Percentiles rank a stretch among this genome's conserved stretches.
Evolutionary conservation across 1,284 basidiomycete genomes (phyloP).

Genomic region (Sanguinoderma infundibulare): DNA sequence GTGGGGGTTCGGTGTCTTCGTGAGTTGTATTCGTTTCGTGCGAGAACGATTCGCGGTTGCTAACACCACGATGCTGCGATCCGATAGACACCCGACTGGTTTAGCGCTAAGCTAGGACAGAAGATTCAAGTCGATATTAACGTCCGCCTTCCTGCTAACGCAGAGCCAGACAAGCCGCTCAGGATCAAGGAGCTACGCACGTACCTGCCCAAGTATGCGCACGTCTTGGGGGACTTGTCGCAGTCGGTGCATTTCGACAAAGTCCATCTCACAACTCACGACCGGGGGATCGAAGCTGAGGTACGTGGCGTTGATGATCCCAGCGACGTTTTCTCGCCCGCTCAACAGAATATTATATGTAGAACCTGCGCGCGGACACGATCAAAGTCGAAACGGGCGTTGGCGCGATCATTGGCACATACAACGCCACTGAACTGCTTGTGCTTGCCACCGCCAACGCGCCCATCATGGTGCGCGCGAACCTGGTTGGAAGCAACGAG

Average conservation of each 20-base stretch:
- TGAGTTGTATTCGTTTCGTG: slow-evolving; percentile 11
- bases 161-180: slow-evolving; percentile 2
- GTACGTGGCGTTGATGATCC: slow-evolving; percentile 7
- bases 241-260: slow-evolving; percentile 26
- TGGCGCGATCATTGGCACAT: slow-evolving; percentile 46
- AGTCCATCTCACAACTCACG: slow-evolving; percentile 20
- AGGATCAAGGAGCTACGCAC: slow-evolving; percentile 29
- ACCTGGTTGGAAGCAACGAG: background rate
- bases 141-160: slow-evolving; percentile 25
- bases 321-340: rapidly evolving
- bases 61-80: background rate
- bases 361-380: slow-evolving; percentile 12
- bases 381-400: slow-evolving; percentile 33
- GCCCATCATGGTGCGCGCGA: slow-evolving; percentile 5
- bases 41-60: background rate
- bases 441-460: slow-evolving; percentile 44
- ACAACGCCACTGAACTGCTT: slow-evolving; percentile 40
- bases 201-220: slow-evolving; percentile 27
- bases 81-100: slow-evolving; percentile 21
- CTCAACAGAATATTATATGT: background rate
- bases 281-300: slow-evolving; percentile 19
- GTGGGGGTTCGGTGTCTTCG: slow-evolving; percentile 35
- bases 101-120: slow-evolving; percentile 5
- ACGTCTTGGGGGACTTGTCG: slow-evolving; percentile 25
- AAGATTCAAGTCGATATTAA: slow-evolving; percentile 25